phyloP scores from a whole-genome alignment of 1,284 basidiomycete species.

The Tylopilus orsonianus region DNA sequence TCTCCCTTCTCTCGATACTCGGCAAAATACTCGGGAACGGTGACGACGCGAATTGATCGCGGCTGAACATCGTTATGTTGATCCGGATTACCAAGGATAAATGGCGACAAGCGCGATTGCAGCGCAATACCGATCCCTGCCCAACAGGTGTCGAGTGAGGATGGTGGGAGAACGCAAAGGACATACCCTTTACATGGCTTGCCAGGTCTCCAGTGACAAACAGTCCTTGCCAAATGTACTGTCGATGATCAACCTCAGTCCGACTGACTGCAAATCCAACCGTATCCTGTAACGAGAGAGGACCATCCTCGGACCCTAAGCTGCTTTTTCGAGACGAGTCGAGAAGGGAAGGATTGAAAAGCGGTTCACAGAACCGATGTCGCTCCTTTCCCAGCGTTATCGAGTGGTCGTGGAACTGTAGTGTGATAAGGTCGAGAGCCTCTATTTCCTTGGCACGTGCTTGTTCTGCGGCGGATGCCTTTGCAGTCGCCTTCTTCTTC shows the following conservation, averaged over 20 bases:
- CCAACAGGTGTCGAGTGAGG: conserved; percentile 2
- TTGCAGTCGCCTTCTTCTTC: conserved; percentile 74
- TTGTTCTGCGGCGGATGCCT: conserved; percentile 76
- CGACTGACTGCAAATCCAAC: conserved; percentile 60
- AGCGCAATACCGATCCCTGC: conserved; percentile 70
- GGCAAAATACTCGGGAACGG: conserved; percentile 90
- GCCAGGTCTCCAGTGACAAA: conserved; percentile 84
- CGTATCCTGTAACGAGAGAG: conserved; percentile 59
- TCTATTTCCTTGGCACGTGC: conserved; percentile 79
- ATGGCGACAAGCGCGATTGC: conserved; percentile 69
- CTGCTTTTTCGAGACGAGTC: conserved; percentile 23
- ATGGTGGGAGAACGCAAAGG: not conserved
- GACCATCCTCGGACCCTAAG: conserved; percentile 27
- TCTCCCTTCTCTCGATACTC: conserved; percentile 87
- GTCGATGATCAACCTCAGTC: conserved; percentile 63
- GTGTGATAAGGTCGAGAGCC: conserved; percentile 74
- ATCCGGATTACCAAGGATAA: conserved; percentile 65
- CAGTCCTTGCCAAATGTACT: conserved; percentile 78
- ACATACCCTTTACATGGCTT: conserved; percentile 71
- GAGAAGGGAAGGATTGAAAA: conserved; percentile 73
- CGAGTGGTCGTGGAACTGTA: conserved; percentile 69
- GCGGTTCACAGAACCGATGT: conserved; percentile 87
- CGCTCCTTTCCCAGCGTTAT: conserved; percentile 84
- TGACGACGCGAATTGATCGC: conserved; percentile 61
- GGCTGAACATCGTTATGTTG: conserved; percentile 71